phyloP scores from a whole-genome alignment of 2,329 filamentous ascomycete species.

The Tolypocladium paradoxum region DNA sequence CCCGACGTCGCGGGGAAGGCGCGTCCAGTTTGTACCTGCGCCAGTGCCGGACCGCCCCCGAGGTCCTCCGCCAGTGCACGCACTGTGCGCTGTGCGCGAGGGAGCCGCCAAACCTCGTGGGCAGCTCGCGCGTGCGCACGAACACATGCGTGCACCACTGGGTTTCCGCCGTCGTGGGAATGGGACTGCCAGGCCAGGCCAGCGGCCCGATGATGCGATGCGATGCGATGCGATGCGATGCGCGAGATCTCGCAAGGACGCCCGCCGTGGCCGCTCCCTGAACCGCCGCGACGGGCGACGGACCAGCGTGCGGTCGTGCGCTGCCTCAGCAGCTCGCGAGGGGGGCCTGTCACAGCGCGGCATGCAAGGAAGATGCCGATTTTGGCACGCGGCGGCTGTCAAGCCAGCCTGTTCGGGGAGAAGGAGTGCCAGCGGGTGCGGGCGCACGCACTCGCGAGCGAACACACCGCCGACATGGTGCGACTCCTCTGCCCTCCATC shows the following conservation, averaged over 20 bases:
- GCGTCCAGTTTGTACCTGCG: neutral
- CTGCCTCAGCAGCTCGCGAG: neutral
- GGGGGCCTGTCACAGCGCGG: neutral
- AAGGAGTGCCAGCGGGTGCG: neutral
- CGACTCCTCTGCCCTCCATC: neutral
- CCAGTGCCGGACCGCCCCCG: neutral
- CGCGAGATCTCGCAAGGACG: neutral
- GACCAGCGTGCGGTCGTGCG: neutral
- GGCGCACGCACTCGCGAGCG: neutral
- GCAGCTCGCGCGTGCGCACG: neutral
- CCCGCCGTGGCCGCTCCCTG: neutral
- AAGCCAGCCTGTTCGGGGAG: neutral
- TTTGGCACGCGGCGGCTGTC: neutral
- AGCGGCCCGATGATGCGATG: neutral
- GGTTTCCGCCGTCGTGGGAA: neutral
- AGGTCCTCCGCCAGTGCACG: neutral
- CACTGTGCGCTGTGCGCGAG: neutral
- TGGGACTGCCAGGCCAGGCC: neutral
- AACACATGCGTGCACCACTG: neutral
- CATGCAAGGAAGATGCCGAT: neutral
- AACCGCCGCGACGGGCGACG: neutral
- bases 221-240: neutral
- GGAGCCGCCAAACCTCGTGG: neutral
- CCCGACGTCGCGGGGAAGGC: neutral
- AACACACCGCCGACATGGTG: neutral